A percentile compares a stretch with the other conserved stretches of the same genome.
Evolutionary conservation across 805 yeast species (phyloP).

Genomic region (Zygosaccharomyces pseudorouxii): DNA sequence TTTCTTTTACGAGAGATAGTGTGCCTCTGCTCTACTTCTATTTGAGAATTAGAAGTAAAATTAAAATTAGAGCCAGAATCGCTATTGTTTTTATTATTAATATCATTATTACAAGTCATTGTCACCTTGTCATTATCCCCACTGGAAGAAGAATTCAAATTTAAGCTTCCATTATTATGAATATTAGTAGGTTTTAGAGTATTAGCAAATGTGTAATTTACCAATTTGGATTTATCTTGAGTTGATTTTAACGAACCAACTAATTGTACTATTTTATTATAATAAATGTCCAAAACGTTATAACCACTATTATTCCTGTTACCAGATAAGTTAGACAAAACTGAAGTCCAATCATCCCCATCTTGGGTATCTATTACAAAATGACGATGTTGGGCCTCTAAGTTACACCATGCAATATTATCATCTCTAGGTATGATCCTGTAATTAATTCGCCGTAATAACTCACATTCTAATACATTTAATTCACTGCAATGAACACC

Average conservation of each 20-base stretch:
- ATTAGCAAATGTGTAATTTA: slow-evolving; percentile 20
- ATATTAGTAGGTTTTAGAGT: background rate
- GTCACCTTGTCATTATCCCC: background rate
- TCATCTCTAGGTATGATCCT: slow-evolving; percentile 56
- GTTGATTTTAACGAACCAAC: slow-evolving; percentile 40
- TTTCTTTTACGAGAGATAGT: slow-evolving; percentile 12
- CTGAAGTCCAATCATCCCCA: slow-evolving; percentile 14
- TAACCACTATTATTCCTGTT: slow-evolving; percentile 24
- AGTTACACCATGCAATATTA: slow-evolving; percentile 38
- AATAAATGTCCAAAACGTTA: slow-evolving; percentile 45
- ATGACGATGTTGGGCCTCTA: slow-evolving; percentile 25
- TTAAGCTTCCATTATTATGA: background rate
- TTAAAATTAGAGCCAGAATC: slow-evolving; percentile 5
- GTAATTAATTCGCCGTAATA: slow-evolving; percentile 74
- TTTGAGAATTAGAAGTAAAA: slow-evolving; percentile 4
- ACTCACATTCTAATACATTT: slow-evolving; percentile 84
- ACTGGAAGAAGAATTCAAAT: background rate
- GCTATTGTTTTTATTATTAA: background rate
- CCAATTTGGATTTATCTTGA: slow-evolving; percentile 26
- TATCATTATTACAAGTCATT: background rate
- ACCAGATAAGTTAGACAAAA: background rate
- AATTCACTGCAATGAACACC: slow-evolving; percentile 81
- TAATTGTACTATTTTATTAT: slow-evolving; percentile 44
- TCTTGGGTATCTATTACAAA: slow-evolving; percentile 15
- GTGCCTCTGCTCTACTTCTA: background rate